These are phyloP conservation scores for Citrus reticulata DNA, from an alignment of 345 rosid species.

Conservation along the genomic window DNA sequence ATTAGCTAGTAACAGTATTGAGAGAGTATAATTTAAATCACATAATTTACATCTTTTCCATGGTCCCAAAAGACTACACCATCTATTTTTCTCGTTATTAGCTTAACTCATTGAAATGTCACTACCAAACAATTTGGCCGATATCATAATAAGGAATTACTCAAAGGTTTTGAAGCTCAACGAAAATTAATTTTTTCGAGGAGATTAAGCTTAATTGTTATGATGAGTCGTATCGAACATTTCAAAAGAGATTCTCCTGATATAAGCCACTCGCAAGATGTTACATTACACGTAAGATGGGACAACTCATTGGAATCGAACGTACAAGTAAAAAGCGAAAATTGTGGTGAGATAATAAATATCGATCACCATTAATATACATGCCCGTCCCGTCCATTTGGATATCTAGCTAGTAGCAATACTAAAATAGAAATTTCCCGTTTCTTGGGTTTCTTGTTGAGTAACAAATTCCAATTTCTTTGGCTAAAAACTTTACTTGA, in stretches of 20 bases:
- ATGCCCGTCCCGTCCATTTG: no score
- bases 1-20: no score
- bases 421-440: no score
- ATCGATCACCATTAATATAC: not conserved
- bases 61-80: no score
- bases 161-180: not conserved
- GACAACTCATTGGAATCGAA: not conserved
- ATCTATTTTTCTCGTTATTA: no score
- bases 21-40: no score
- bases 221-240: not conserved
- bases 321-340: not conserved
- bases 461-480: not conserved
- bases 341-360: not conserved
- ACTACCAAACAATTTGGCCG: no score
- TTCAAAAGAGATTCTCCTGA: no score
- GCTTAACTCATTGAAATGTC: no score
- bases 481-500: not conserved
- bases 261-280: not conserved
- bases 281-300: not conserved
- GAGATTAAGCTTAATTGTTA: not conserved
- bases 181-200: not conserved
- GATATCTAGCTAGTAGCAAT: no score
- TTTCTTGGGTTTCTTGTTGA: no score
- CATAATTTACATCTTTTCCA: no score
- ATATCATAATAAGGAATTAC: not conserved